Evolutionary conservation across 1,139 yeast genomes (phyloP).

Genomic region (Saccharomyces hybrid): DNA sequence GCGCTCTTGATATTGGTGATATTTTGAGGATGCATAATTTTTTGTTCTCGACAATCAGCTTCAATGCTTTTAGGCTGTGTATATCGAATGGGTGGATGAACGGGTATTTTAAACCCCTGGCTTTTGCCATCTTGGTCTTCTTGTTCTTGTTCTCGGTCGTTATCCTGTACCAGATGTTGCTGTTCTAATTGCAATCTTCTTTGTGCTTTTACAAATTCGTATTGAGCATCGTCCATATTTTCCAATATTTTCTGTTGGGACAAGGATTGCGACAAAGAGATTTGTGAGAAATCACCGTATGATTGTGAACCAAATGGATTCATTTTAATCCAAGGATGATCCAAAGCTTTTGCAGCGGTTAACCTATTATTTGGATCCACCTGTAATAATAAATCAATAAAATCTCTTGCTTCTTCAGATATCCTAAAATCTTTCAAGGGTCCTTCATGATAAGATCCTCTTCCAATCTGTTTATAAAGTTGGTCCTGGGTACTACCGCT

Average conservation of each 20-base stretch:
- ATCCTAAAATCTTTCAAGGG: slow-evolving; percentile 65
- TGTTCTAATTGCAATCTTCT: slow-evolving; percentile 33
- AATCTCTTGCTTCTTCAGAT: slow-evolving; percentile 58
- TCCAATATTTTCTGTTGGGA: slow-evolving; percentile 58
- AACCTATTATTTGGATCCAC: slow-evolving; percentile 67
- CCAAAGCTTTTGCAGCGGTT: slow-evolving; percentile 63
- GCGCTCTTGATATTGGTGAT: slow-evolving; percentile 7
- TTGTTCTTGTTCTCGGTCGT: slow-evolving; percentile 12
- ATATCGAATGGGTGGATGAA: slow-evolving; percentile 26
- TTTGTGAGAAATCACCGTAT: slow-evolving; percentile 33
- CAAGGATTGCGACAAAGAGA: slow-evolving; percentile 64
- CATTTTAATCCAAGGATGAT: slow-evolving; percentile 48
- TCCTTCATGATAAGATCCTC: slow-evolving; percentile 77
- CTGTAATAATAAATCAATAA: slow-evolving; percentile 59
- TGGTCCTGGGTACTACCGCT: slow-evolving; percentile 88
- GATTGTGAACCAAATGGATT: neutral
- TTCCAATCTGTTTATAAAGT: slow-evolving; percentile 63
- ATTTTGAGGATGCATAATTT: slow-evolving; percentile 6
- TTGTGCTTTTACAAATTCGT: slow-evolving; percentile 30
- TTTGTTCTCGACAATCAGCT: slow-evolving; percentile 7
- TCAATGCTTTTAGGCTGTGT: slow-evolving; percentile 23
- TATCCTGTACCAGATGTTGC: slow-evolving; percentile 4
- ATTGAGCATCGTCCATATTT: slow-evolving; percentile 35
- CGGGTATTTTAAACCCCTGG: slow-evolving; percentile 34
- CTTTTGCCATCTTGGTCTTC: neutral